Percentiles rank a stretch among this genome's conserved stretches.
Conservation (phyloP, 2,329 filamentous ascomycete species). For the Metarhizium sp. region DNA sequence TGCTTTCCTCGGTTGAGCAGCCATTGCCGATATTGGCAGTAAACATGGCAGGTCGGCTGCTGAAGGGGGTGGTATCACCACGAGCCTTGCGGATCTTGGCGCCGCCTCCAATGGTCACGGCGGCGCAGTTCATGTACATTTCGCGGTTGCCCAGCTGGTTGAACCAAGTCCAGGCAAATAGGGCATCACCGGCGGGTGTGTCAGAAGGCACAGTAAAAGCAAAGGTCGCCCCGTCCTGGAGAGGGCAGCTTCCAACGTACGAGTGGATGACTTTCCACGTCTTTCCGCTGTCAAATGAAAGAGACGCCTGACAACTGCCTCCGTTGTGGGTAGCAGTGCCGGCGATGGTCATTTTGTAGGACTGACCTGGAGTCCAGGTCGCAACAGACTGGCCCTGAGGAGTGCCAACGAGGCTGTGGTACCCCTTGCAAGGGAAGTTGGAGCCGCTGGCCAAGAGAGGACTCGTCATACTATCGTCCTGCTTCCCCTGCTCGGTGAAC, state of each 20-base stretch:
- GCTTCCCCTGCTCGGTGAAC: constrained; percentile 26
- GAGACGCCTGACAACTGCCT: constrained; percentile 66
- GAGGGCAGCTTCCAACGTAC: constrained; percentile 45
- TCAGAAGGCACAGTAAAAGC: constrained; percentile 58
- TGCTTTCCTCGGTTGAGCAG: constrained; percentile 47
- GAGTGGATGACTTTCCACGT: constrained; percentile 60
- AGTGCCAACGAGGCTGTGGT: constrained; percentile 38
- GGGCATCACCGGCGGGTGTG: constrained; percentile 47
- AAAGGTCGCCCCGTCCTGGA: constrained; percentile 38
- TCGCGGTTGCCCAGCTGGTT: constrained; percentile 70
- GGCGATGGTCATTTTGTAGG: constrained; percentile 53
- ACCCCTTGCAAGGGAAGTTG: constrained; percentile 71
- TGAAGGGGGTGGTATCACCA: constrained; percentile 29
- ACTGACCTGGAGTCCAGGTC: constrained; percentile 51
- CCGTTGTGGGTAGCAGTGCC: constrained; percentile 58
- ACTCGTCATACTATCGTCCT: constrained; percentile 64
- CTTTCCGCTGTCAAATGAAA: constrained; percentile 63
- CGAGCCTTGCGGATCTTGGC: constrained; percentile 20
- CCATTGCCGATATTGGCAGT: constrained; percentile 56
- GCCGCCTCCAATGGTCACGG: constrained; percentile 47
- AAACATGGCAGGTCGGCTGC: constrained; percentile 56
- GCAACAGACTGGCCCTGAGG: constrained; percentile 42
- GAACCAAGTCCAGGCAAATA: constrained; percentile 72
- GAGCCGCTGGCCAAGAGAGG: constrained; percentile 51
- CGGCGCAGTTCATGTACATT: constrained; percentile 81